A percentile compares a stretch with the other conserved stretches of the same genome.
These are phyloP conservation scores for Mortierella sp. DNA, from an alignment of 371 early-diverging fungal genomes.

Conservation along the genomic window DNA sequence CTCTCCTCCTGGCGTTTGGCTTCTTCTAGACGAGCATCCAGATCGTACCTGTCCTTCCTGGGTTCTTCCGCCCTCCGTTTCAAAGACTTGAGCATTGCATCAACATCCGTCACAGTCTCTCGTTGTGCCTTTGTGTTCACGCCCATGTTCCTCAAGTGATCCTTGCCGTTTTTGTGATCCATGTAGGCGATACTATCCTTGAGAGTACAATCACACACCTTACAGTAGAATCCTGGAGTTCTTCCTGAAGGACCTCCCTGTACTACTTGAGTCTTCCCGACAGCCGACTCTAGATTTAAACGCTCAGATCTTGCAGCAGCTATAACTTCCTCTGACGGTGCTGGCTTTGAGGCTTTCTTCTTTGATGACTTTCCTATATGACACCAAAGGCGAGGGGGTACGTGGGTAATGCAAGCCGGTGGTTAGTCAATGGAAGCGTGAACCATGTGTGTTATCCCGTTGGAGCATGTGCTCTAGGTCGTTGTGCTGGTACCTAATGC, in stretches of 20 bases:
- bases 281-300: slow-evolving; percentile 74
- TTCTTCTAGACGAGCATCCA: slow-evolving; percentile 64
- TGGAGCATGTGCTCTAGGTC: slow-evolving; percentile 38
- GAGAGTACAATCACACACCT: slow-evolving; percentile 85
- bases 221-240: slow-evolving; percentile 94
- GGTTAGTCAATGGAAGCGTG: background rate
- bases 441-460: background rate
- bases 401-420: background rate
- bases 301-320: slow-evolving; percentile 55
- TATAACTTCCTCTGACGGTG: slow-evolving; percentile 36
- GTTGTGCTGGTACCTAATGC: slow-evolving; percentile 32
- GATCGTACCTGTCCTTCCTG: slow-evolving; percentile 57
- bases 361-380: slow-evolving; percentile 33
- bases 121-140: slow-evolving; percentile 83
- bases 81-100: slow-evolving; percentile 52
- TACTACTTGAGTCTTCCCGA: slow-evolving; percentile 88
- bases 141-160: slow-evolving; percentile 81
- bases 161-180: slow-evolving; percentile 92
- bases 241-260: slow-evolving; percentile 65
- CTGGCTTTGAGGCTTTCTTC: slow-evolving; percentile 26
- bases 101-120: slow-evolving; percentile 57
- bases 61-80: slow-evolving; percentile 62
- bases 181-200: slow-evolving; percentile 89
- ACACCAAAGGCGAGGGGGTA: background rate
- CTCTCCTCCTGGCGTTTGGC: slow-evolving; percentile 61